Evolutionary conservation across 2,329 filamentous ascomycete genomes (phyloP), one percentile per base, ranked within the genome.

Genomic region (Daldinia sp.): DNA sequence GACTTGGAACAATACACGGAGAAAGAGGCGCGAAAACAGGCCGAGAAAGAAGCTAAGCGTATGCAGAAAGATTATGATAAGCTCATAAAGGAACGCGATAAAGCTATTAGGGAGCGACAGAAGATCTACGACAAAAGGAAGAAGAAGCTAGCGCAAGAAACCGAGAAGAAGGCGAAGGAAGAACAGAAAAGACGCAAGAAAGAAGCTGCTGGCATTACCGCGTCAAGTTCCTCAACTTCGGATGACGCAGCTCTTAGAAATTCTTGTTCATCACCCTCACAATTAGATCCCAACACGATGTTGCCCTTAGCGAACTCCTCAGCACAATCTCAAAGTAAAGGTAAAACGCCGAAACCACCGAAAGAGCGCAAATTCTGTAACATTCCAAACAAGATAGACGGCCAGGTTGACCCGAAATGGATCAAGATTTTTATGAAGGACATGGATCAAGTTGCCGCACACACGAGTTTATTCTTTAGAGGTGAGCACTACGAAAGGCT

Each of bases 391-490:
- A 81, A 80, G 58, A 78, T 76, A 9, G 74, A 81, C 53, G 87
- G 87, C 5, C 79, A 81, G 62, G 79, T 82, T 41, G 92, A 96
- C 74, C 79, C 84, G 3, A 86, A 88, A 13, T 97, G 94, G 93
- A 80, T 93, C 0, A 83, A 89, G 43, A 85, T 97, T 2, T 89
- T 88, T 71, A 95, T 97, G 91, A 85, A 90, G 60, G 88, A 87
- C 53, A 87, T 95, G 63, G 93, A 96, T 73, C 92, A 96, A 76
- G 90, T 96, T 0, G 88, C 87, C 5, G 94, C 93, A 8, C 93
- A 96, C 74, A 94, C 92, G 64, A 89, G 90, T 0, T 79, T 97
- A 52, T 97, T 96, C 78, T 86, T 92, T 10, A 78, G 87, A 0
- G 88, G 90, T 5, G 83, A 87, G 62, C 89, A 91, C 59, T 94